These are phyloP conservation scores for Piromyces sp. DNA, from an alignment of 192 early-diverging fungal genomes.

Conservation along the genomic window DNA sequence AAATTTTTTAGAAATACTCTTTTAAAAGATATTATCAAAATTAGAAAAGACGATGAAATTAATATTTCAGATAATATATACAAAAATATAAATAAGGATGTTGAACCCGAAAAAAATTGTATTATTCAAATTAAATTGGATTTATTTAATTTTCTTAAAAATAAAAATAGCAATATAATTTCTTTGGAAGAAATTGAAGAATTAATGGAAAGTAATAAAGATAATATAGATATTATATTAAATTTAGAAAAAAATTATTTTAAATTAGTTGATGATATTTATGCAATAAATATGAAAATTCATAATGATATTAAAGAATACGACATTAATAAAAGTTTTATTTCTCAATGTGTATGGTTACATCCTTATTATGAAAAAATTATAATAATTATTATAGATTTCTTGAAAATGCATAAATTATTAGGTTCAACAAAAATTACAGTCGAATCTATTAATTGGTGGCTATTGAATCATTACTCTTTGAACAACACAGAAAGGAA, in stretches of 20 bases:
- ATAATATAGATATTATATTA: neutral
- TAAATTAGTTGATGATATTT: neutral
- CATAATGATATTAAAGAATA: too few relatives aligned
- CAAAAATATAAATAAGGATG: too few relatives aligned
- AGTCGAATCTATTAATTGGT: neutral
- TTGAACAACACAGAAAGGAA: neutral
- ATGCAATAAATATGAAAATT: neutral
- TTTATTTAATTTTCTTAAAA: neutral
- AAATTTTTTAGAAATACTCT: neutral
- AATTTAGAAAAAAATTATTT: neutral
- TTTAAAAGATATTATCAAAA: too few relatives aligned
- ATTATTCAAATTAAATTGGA: neutral
- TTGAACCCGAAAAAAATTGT: too few relatives aligned
- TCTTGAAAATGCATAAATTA: neutral
- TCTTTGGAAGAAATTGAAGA: neutral
- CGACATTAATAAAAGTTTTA: neutral
- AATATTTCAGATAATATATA: too few relatives aligned
- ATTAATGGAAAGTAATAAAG: neutral
- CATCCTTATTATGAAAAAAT: neutral
- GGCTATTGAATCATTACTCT: neutral
- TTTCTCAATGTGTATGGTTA: neutral
- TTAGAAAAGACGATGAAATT: too few relatives aligned
- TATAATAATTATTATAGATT: neutral
- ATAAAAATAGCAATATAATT: neutral
- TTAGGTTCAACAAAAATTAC: neutral